Evolutionary conservation across 208 protist genomes (phyloP).

Genomic region (Crithidia expoeki): DNA sequence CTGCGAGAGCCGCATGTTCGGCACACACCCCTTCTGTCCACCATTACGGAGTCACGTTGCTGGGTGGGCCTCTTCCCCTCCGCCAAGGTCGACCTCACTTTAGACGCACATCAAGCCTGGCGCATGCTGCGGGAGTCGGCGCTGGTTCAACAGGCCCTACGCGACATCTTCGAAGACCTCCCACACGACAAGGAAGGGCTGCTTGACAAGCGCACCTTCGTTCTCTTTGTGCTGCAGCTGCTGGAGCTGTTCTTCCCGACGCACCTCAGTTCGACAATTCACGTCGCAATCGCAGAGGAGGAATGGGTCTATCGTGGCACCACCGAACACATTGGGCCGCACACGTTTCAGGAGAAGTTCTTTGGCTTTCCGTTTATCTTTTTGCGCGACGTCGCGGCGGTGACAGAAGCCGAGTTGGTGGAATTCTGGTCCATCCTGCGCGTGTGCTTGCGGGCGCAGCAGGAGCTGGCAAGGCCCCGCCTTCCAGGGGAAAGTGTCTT

Average conservation of each 20-base stretch:
- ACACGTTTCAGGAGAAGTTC: conserved; percentile 84
- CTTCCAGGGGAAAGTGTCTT: neutral
- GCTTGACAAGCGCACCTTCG: conserved; percentile 65
- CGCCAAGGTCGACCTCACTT: conserved; percentile 37
- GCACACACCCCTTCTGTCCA: conserved; percentile 35
- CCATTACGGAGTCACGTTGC: conserved; percentile 45
- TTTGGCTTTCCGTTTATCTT: conserved; percentile 86
- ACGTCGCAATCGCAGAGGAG: conserved; percentile 83
- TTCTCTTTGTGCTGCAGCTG: conserved; percentile 79
- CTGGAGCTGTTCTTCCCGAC: conserved; percentile 87
- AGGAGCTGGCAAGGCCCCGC: neutral
- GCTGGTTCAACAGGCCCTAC: conserved; percentile 61
- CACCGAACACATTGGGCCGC: conserved; percentile 69
- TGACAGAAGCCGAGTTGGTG: conserved; percentile 64
- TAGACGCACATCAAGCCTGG: conserved; percentile 12
- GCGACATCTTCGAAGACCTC: conserved; percentile 74
- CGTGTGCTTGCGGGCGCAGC: conserved; percentile 63
- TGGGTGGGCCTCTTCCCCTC: conserved; percentile 70
- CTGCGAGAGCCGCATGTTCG: conserved; percentile 27
- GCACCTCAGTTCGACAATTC: conserved; percentile 33
- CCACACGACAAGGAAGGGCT: conserved; percentile 52
- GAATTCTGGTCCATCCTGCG: conserved; percentile 85
- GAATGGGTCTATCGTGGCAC: conserved; percentile 87
- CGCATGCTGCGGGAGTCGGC: conserved; percentile 28
- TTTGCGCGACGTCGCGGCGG: conserved; percentile 53